Evolutionary conservation across 768 basidiomycete genomes (phyloP), one percentile per base, ranked within the genome.

Genomic region (Pleurotus citrinopileatus): DNA sequence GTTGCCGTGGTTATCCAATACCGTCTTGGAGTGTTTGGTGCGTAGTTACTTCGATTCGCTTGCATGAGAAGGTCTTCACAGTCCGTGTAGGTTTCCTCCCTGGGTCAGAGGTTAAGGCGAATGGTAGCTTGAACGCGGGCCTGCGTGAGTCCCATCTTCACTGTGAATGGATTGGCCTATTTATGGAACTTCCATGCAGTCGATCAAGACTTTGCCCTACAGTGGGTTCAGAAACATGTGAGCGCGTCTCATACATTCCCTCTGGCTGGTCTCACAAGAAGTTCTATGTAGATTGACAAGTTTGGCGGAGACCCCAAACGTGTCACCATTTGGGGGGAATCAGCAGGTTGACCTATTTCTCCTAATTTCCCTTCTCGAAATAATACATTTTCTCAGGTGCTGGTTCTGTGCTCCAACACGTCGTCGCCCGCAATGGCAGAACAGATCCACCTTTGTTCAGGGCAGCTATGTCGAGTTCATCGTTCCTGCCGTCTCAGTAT

Each of bases 221-320:
- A 70, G 56, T 74, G 73, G 73, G 77, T 84, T 0, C 74, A 78
- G 23, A 62, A 72, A 29, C 72, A 84, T 44, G 63, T 64, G 29
- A 3, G 61, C 56, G 20, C 19, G 9, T 37, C 34, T 27, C 15
- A 34, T 34, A 34, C 32, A 7, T 34, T n/a, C n/a, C 32, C 32
- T n/a, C n/a, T n/a, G n/a, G n/a, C n/a, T n/a, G n/a, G n/a, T 4
- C 23, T 15, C 25, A 10, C 23, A 6, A 46, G 15, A 6, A 7
- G 29, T 32, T 6, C 29, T 50, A n/a, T n/a, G 9, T n/a, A 50
- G 47, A 50, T 50, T 27, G 13, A 20, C n/a, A 50, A 50, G 19
- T 50, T 50, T 29, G 34, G 34, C 17, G 38, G 38, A 12, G 38
- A 40, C 38, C 38, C 38, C 10, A 19, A 40, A n/a, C 38, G 38